Percentiles rank a stretch among this genome's conserved stretches.
Evolutionary conservation across 805 yeast genomes (phyloP).

Genomic region (Kregervanrija fluxuum): DNA sequence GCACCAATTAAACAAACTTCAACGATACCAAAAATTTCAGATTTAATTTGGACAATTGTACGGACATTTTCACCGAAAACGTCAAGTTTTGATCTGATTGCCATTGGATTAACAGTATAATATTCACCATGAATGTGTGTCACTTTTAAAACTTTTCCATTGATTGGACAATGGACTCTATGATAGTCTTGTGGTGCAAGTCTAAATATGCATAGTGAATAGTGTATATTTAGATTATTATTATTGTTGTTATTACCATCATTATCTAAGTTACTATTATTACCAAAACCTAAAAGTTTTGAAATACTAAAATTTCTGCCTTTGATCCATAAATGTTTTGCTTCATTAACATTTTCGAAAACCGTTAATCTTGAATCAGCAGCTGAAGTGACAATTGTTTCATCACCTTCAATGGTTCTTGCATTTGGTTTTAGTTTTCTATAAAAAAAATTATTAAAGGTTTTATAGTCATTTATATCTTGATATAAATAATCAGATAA

Average conservation of each 20-base stretch:
- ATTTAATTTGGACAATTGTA: conserved; percentile 66
- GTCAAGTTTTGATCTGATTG: conserved; percentile 77
- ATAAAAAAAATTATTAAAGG: conserved; percentile 88
- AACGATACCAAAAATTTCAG: conserved; percentile 71
- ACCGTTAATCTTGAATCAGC: conserved; percentile 86
- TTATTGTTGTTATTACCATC: conserved; percentile 30
- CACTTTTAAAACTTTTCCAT: conserved; percentile 63
- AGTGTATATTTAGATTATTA: conserved; percentile 30
- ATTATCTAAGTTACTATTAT: not conserved
- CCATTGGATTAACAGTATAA: conserved; percentile 97
- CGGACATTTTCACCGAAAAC: conserved; percentile 91
- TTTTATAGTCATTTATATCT: conserved; percentile 44
- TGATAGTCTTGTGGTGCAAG: conserved; percentile 97
- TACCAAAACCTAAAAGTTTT: conserved; percentile 34
- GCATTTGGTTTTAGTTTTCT: conserved; percentile 66
- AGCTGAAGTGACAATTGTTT: conserved; percentile 53
- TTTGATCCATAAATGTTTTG: conserved; percentile 83
- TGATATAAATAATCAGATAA: conserved; percentile 54
- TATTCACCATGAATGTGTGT: conserved; percentile 78
- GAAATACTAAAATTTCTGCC: conserved; percentile 67
- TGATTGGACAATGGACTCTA: conserved; percentile 83
- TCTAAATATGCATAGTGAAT: conserved; percentile 73
- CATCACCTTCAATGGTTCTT: conserved; percentile 58
- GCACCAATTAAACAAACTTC: conserved; percentile 86
- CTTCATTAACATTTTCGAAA: conserved; percentile 49